Conservation (phyloP, 192 early-diverging fungal genomes). For the Coemansia sp. region DNA sequence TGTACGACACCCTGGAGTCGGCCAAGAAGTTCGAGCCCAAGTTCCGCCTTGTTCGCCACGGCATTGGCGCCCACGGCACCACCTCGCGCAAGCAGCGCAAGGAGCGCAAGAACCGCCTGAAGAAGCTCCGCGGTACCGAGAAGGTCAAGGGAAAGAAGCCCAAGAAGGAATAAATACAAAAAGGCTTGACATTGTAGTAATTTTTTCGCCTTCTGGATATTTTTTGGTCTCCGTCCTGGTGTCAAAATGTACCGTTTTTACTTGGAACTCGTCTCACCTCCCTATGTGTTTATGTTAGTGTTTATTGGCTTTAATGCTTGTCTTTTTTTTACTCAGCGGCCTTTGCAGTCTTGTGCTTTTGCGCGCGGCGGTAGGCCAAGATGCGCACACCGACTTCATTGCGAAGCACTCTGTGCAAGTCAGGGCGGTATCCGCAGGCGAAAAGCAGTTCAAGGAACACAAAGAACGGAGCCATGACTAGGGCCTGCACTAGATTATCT, state of each 20-base stretch:
- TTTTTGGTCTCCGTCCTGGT: not conserved
- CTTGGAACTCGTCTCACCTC: not conserved
- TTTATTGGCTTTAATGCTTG: not conserved
- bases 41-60: slow-evolving; percentile 85
- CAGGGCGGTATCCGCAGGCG: slow-evolving; percentile 75
- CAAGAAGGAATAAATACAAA: slow-evolving; percentile 32
- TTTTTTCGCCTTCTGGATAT: slow-evolving; percentile 1
- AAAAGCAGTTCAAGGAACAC: slow-evolving; percentile 89
- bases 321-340: not conserved
- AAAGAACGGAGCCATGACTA: slow-evolving; percentile 94
- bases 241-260: slow-evolving; percentile 4
- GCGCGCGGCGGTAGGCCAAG: slow-evolving; percentile 32
- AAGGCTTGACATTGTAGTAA: slow-evolving; percentile 9
- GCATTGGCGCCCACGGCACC: slow-evolving; percentile 67
- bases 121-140: slow-evolving; percentile 98
- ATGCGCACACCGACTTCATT: slow-evolving; percentile 43
- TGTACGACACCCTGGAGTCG: slow-evolving; percentile 93
- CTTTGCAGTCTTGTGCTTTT: slow-evolving; percentile 11
- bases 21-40: slow-evolving; percentile 99
- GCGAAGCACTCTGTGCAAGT: slow-evolving; percentile 64
- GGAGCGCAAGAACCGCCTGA: slow-evolving; percentile 98
- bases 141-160: slow-evolving; percentile 74
- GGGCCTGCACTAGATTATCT: slow-evolving; percentile 85
- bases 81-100: slow-evolving; percentile 95
- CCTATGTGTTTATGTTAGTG: not conserved